phyloP scores from a whole-genome alignment of 805 yeast species.

The Kregervanrija fluxuum region DNA sequence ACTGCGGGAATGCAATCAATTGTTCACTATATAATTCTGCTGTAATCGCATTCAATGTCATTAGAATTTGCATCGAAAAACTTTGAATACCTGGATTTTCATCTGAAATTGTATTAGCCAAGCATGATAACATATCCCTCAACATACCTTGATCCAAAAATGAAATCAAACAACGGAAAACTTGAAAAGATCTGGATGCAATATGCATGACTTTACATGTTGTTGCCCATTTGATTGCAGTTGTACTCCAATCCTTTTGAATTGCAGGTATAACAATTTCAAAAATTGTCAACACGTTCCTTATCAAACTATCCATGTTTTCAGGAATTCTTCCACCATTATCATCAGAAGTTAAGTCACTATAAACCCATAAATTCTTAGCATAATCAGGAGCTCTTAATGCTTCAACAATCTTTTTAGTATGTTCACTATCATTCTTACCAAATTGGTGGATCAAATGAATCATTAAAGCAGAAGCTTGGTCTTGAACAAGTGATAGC shows the following conservation, averaged over 20 bases:
- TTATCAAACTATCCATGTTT: conserved; percentile 69
- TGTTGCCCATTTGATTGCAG: conserved; percentile 89
- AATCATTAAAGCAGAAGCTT: conserved; percentile 68
- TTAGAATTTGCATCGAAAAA: conserved; percentile 91
- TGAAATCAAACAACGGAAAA: conserved; percentile 77
- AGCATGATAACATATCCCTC: conserved; percentile 86
- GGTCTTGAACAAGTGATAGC: conserved; percentile 72
- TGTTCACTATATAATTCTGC: conserved; percentile 77
- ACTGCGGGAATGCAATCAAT: conserved; percentile 80
- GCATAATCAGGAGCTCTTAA: conserved; percentile 47
- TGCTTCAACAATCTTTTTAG: conserved; percentile 48
- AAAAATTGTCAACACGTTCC: conserved; percentile 56
- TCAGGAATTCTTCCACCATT: conserved; percentile 80
- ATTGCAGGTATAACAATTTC: conserved; percentile 38
- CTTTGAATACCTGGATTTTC: conserved; percentile 88
- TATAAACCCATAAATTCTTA: conserved; percentile 71
- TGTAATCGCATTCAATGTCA: conserved; percentile 90
- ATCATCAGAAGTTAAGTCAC: conserved; percentile 70
- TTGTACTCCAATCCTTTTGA: conserved; percentile 79
- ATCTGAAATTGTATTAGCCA: conserved; percentile 90
- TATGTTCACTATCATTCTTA: conserved; percentile 41
- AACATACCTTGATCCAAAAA: conserved; percentile 83
- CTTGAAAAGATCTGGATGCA: conserved; percentile 94
- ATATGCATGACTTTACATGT: conserved; percentile 95
- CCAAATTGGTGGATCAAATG: conserved; percentile 63